A percentile compares a stretch with the other conserved stretches of the same genome.
Evolutionary conservation across 139 green algal species (phyloP).

Genomic region (Diplosphaera chodatii): DNA sequence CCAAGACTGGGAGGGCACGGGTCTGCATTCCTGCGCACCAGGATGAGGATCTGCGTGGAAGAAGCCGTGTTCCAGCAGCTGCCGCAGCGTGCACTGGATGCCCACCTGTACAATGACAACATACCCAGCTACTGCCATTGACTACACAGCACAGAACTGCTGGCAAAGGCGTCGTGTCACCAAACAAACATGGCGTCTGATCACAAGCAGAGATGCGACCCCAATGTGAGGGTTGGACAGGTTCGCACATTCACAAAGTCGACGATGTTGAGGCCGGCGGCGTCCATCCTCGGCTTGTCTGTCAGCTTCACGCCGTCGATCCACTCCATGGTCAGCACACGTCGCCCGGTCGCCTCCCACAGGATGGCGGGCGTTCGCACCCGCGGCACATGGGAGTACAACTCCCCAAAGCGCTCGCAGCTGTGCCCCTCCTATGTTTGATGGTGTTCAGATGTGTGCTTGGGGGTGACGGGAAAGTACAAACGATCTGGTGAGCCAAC

Average conservation of each 20-base stretch:
- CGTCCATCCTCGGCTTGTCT: constrained; percentile 43
- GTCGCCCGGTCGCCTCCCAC: constrained; percentile 48
- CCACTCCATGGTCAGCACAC: constrained; percentile 96
- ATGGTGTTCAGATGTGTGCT: too few species aligned
- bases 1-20: too few species aligned
- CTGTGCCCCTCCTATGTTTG: constrained; percentile 70
- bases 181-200: too few species aligned
- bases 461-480: too few species aligned
- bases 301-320: constrained; percentile 95
- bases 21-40: constrained; percentile 9
- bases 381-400: constrained; percentile 65
- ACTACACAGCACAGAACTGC: too few species aligned
- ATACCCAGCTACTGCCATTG: too few species aligned
- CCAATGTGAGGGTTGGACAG: too few species aligned
- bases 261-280: constrained; percentile 69
- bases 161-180: too few species aligned
- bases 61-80: constrained; percentile 78
- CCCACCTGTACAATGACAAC: constrained; percentile 56
- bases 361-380: constrained; percentile 73
- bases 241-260: constrained; percentile 67
- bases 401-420: constrained; percentile 74
- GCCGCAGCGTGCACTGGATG: constrained; percentile 89
- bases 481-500: too few species aligned
- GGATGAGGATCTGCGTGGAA: constrained; percentile 83
- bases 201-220: too few species aligned